Conservation (phyloP, 768 basidiomycete species). For the Podaxis carcinomalis region DNA sequence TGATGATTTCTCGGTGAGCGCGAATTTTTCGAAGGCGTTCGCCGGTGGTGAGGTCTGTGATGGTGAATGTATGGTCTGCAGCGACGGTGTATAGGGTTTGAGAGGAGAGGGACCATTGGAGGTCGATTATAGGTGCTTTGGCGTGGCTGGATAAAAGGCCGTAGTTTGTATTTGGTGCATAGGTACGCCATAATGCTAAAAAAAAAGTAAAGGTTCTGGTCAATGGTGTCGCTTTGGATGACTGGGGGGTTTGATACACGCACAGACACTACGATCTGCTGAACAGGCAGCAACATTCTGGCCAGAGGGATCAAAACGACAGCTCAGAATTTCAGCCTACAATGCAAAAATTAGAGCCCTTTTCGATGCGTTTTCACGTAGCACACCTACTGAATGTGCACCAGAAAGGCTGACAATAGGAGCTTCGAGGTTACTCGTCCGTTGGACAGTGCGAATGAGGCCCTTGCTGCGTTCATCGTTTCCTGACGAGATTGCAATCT, state of each 20-base stretch:
- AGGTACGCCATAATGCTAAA: conserved; percentile 85
- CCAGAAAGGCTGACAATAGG: conserved; percentile 91
- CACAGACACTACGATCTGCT: conserved; percentile 86
- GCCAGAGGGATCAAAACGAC: conserved; percentile 92
- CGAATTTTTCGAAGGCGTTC: conserved; percentile 76
- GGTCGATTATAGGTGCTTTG: conserved; percentile 89
- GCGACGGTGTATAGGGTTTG: conserved; percentile 77
- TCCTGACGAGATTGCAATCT: conserved; percentile 74
- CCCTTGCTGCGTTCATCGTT: conserved; percentile 73
- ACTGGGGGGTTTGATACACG: conserved; percentile 26
- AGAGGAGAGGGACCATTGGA: conserved; percentile 82
- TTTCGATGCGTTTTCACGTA: neutral
- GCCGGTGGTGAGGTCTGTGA: conserved; percentile 81
- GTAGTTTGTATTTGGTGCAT: conserved; percentile 90
- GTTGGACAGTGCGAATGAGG: conserved; percentile 77
- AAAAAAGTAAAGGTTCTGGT: neutral
- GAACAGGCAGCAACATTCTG: conserved; percentile 93
- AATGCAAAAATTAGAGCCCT: neutral
- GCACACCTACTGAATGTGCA: conserved; percentile 68
- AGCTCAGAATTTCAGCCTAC: conserved; percentile 72
- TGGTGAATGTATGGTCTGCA: conserved; percentile 80
- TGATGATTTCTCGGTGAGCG: conserved; percentile 90
- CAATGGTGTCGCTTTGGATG: neutral
- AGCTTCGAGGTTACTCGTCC: conserved; percentile 91
- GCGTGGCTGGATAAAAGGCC: conserved; percentile 77